These are phyloP conservation scores for Trichophyton mentagrophytes DNA, from an alignment of 2,329 filamentous ascomycete genomes.

Conservation along the genomic window DNA sequence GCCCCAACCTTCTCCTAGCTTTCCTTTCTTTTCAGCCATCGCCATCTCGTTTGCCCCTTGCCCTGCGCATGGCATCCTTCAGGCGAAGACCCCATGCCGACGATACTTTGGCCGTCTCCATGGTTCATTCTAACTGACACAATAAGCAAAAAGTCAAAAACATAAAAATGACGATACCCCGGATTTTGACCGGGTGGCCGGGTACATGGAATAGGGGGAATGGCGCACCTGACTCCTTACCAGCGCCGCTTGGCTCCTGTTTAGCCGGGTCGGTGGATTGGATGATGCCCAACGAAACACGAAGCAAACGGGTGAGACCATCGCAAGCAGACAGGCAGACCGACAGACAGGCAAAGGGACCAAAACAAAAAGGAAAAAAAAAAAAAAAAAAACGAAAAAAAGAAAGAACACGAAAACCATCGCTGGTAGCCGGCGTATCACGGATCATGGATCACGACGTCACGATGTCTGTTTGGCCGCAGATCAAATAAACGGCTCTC, in stretches of 20 bases:
- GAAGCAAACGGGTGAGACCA: not conserved
- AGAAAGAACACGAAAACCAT: not conserved
- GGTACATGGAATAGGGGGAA: not conserved
- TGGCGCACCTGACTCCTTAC: not conserved
- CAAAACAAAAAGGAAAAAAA: not conserved
- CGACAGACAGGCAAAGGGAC: not conserved
- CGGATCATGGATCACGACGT: not conserved
- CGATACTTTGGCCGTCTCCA: not conserved
- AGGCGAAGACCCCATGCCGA: not conserved
- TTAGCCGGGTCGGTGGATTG: not conserved
- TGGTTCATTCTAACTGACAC: not conserved
- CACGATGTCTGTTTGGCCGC: not conserved
- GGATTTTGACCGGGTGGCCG: not conserved
- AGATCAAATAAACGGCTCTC: not conserved
- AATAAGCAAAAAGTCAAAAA: not conserved
- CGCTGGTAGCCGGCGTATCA: constrained; percentile 3
- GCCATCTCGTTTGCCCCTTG: not conserved
- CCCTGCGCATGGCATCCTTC: not conserved
- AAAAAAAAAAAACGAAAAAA: no score
- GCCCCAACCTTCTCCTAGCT: not conserved
- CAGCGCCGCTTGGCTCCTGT: not conserved
- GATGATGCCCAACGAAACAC: not conserved
- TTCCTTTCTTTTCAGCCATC: not conserved
- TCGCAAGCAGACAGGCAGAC: not conserved
- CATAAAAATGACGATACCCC: not conserved